These are phyloP conservation scores for Cystobasidium ongulense DNA, from an alignment of 768 basidiomycete genomes.

Conservation along the genomic window DNA sequence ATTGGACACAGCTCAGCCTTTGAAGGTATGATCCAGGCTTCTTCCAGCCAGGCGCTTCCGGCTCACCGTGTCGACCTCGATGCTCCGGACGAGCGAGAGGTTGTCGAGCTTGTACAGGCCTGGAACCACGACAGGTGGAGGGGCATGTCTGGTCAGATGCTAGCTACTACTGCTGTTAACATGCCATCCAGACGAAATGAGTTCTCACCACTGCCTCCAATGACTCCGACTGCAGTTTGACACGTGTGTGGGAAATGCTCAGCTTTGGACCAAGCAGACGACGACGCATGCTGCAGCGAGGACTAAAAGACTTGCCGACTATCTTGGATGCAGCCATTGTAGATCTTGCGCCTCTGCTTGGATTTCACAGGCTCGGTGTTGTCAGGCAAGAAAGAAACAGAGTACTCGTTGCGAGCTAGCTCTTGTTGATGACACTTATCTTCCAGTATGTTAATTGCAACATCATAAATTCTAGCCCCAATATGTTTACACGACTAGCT, in stretches of 20 bases:
- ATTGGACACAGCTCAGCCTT: not conserved
- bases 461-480: no score
- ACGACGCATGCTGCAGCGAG: not conserved
- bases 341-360: no score
- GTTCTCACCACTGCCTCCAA: conserved; percentile 18
- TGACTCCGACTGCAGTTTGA: conserved; percentile 8
- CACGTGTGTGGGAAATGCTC: conserved; percentile 15
- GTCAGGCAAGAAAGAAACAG: no score
- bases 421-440: no score
- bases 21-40: not conserved
- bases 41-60: conserved; percentile 9
- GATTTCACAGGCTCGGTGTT: no score
- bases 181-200: no score
- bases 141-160: not conserved
- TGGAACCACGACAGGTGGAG: not conserved
- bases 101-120: conserved; percentile 31
- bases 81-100: conserved; percentile 20
- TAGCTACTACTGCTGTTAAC: no score
- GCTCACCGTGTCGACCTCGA: conserved; percentile 26
- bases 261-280: not conserved
- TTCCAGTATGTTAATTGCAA: no score
- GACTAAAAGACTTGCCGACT: not conserved
- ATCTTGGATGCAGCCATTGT: conserved; percentile 7
- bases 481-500: no score
- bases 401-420: no score